Evolutionary conservation across 2,329 filamentous ascomycete genomes (phyloP).

Genomic region (Taxawa tesnikishii): DNA sequence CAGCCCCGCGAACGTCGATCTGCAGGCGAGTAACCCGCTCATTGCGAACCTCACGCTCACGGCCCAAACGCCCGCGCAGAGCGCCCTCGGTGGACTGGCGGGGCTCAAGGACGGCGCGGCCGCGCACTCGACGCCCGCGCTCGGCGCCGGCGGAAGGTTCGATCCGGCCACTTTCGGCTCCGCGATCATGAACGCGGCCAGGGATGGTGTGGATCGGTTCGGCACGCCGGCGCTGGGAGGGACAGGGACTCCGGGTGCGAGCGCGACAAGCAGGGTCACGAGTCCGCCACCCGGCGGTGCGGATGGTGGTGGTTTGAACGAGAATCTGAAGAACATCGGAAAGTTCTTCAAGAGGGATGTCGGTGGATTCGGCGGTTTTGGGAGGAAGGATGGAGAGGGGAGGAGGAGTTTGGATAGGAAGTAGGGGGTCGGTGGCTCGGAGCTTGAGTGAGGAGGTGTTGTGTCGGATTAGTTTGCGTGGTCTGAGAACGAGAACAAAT

Average conservation of each 20-base stretch:
- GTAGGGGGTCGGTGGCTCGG: no score
- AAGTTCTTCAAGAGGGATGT: conserved; percentile 92
- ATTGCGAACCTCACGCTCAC: conserved; percentile 46
- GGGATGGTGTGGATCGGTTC: conserved; percentile 70
- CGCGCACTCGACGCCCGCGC: conserved; percentile 20
- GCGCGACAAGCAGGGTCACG: conserved; percentile 17
- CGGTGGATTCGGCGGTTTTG: conserved; percentile 64
- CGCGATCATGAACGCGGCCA: conserved; percentile 74
- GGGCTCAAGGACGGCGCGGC: conserved; percentile 12
- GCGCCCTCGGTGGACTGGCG: conserved; percentile 7
- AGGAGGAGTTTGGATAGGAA: conserved; percentile 8
- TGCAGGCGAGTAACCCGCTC: conserved; percentile 55
- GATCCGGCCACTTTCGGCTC: conserved; percentile 75
- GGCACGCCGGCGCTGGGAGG: conserved; percentile 43
- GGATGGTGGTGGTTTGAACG: conserved; percentile 48
- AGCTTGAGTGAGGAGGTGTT: no score
- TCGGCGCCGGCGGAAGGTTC: conserved; percentile 40
- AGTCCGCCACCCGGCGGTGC: conserved; percentile 16
- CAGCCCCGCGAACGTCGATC: conserved; percentile 50
- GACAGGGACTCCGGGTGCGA: conserved; percentile 8
- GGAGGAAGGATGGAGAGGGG: conserved; percentile 18
- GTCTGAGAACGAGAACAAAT: no score
- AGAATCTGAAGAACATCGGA: conserved; percentile 88
- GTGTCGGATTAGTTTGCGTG: no score
- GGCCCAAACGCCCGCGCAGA: conserved; percentile 22